Base-by-base conservation (phyloP, 257 asterid species). In the Penstemon newberryi region DNA sequence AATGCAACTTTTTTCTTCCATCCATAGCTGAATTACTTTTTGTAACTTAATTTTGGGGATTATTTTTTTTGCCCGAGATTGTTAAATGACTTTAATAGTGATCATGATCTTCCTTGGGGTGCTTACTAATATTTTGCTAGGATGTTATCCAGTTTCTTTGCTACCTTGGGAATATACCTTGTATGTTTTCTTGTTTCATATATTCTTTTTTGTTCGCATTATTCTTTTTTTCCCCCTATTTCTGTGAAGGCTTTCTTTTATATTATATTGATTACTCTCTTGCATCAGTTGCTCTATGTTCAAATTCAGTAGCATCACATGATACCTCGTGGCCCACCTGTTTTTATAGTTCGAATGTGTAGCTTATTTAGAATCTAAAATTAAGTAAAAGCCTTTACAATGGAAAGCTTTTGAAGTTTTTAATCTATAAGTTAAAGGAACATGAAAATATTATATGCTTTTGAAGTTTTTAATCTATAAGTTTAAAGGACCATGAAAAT, bases 401-500 rank as follows among this genome's bases (percentile, higher is more conserved):
- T 53, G 42, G 40, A 60, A 40, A 42, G 57, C 33, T 25, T 25
- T 25, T 25, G 33, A 25, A 25, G 33, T 25, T 25, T 25, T 25
- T 25, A 25, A 25, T 25, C 33, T 25, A 0, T 25, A 25, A 25
- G 33, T 25, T 25, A 25, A 25, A 25, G 33, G 33, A 25, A 25
- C 33, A 25, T 25, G 33, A 25, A 25, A 25, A 25, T 25, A 25
- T 25, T 25, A 25, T 25, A 25, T 25, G 19, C 11, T 11, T 60
- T 56, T 58, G 15, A 49, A 18, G n/a, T 50, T 10, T 44, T 42
- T 60, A 60, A 8, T 45, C 2, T 45, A 43, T 11, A 57, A 10
- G 36, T 42, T 6, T 64, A 65, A 11, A 51, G 57, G 56, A 52
- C 50, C 67, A 8, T 33, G 67, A 73, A 46, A 64, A 7, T 44